Conservation (phyloP, 768 basidiomycete genomes). For the Sporobolomyces pararoseus region DNA sequence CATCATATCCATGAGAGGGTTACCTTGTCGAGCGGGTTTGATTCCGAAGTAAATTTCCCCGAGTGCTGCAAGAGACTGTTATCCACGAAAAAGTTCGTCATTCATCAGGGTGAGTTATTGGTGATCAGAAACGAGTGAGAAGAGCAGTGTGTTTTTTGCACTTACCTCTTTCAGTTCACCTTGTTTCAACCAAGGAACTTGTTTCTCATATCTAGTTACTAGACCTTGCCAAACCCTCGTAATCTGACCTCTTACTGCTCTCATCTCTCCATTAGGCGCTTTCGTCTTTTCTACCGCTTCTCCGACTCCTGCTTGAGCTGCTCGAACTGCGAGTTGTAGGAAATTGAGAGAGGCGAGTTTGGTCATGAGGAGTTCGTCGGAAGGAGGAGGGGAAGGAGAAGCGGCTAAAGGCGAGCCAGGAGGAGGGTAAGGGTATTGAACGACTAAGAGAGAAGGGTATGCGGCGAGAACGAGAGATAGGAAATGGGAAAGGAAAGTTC, state of each 20-base stretch:
- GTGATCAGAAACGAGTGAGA: neutral
- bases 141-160: neutral
- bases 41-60: constrained; percentile 79
- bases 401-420: constrained; percentile 38
- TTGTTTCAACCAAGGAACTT: constrained; percentile 53
- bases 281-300: constrained; percentile 65
- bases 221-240: constrained; percentile 67
- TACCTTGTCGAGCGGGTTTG: constrained; percentile 67
- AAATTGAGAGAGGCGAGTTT: constrained; percentile 77
- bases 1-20: constrained; percentile 60
- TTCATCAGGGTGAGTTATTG: neutral
- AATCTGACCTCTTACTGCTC: constrained; percentile 28
- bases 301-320: constrained; percentile 60
- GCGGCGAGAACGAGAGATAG: constrained; percentile 61
- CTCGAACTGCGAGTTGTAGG: constrained; percentile 77
- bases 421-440: constrained; percentile 45
- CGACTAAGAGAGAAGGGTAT: constrained; percentile 52
- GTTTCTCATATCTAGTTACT: constrained; percentile 75
- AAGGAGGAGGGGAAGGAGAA: constrained; percentile 30
- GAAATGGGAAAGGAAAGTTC: constrained; percentile 83
- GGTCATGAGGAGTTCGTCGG: constrained; percentile 69
- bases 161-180: constrained; percentile 47
- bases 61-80: constrained; percentile 65
- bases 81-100: neutral
- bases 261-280: constrained; percentile 55